Conservation (phyloP, 169 alveolate species). For the Plasmodium knowlesi region DNA sequence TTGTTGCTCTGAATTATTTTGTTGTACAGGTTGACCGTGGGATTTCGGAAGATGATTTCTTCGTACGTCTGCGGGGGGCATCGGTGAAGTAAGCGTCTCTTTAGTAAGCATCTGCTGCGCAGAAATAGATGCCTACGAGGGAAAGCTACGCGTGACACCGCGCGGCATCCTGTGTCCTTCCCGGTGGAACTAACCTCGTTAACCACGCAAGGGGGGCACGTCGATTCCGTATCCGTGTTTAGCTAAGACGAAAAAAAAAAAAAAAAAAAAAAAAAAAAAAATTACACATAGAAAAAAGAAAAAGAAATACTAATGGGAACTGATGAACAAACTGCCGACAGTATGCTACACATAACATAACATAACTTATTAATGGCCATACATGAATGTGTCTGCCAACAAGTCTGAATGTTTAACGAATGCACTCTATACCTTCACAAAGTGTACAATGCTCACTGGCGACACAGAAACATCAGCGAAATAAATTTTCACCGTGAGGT, state of each 20-base stretch:
- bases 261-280: not conserved
- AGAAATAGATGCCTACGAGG: not conserved
- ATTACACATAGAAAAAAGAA: not conserved
- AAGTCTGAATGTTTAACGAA: not conserved
- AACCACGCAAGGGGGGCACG: conserved; percentile 49
- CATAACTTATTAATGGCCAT: not conserved
- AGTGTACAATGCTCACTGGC: conserved; percentile 83
- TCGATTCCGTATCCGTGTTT: conserved; percentile 27
- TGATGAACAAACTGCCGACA: not conserved
- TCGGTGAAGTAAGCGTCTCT: not conserved
- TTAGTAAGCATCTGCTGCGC: not conserved
- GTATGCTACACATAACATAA: not conserved
- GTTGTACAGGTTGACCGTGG: conserved; percentile 80
- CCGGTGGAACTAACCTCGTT: conserved; percentile 41
- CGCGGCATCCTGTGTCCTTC: not conserved
- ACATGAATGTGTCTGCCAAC: too few relatives aligned
- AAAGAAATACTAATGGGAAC: not conserved
- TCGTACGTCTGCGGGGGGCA: conserved; percentile 75
- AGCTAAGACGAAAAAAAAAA: conserved; percentile 14
- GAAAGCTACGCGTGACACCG: not conserved
- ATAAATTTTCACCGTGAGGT: conserved; percentile 79
- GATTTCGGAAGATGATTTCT: conserved; percentile 84
- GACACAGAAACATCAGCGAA: conserved; percentile 82
- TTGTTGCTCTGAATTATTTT: conserved; percentile 76
- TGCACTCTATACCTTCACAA: conserved; percentile 54